Percentiles rank a stretch among this genome's conserved stretches.
Evolutionary conservation across 768 basidiomycete genomes (phyloP).

Genomic region (Naganishia onofrii): DNA sequence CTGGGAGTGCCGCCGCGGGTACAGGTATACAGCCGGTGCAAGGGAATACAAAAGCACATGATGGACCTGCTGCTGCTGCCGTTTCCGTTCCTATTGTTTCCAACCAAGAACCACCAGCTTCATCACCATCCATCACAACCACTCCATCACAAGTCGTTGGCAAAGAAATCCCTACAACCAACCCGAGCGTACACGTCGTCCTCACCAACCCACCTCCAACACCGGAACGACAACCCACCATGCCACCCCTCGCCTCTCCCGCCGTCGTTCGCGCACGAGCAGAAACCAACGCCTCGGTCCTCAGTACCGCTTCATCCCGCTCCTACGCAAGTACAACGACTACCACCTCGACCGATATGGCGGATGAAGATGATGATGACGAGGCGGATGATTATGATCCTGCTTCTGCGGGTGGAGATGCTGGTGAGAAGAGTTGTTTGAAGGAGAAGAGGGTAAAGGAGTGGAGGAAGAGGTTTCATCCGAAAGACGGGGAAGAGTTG

Average conservation of each 20-base stretch:
- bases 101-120: not conserved
- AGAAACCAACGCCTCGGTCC: conserved; percentile 4
- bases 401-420: not conserved
- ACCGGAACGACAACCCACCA: not conserved
- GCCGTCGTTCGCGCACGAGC: not conserved
- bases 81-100: not conserved
- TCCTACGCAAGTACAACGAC: conserved; percentile 9
- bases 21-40: no score
- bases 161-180: conserved; percentile 15
- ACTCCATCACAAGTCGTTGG: not conserved
- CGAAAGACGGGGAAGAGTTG: conserved; percentile 32
- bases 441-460: conserved; percentile 38
- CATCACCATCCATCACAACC: not conserved
- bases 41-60: not conserved
- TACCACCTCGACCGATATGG: not conserved
- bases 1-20: no score
- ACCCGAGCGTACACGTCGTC: conserved; percentile 10
- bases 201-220: conserved; percentile 1
- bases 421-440: conserved; percentile 23
- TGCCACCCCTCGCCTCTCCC: no score
- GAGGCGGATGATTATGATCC: conserved; percentile 23
- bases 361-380: conserved; percentile 4
- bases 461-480: conserved; percentile 36
- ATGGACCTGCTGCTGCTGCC: not conserved
- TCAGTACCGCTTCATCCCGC: not conserved